A percentile compares a stretch with the other conserved stretches of the same genome.
Evolutionary conservation across 331 rosid genomes (phyloP).

Genomic region (Prunus yedoensis): DNA sequence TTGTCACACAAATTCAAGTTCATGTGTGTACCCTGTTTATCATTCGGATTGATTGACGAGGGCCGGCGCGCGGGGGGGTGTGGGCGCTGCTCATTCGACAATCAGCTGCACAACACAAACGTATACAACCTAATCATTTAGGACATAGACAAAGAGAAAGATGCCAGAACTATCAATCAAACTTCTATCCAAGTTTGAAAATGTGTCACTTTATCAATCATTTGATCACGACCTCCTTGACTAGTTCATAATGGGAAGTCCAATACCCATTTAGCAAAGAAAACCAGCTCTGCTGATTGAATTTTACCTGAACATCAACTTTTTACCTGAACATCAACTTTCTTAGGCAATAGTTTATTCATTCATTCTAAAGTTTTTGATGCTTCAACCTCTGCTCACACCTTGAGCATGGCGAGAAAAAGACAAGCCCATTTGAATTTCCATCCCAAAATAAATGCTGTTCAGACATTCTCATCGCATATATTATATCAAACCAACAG

Average conservation of each 20-base stretch:
- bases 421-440: neutral
- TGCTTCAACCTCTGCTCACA: neutral
- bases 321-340: neutral
- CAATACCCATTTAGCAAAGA: neutral
- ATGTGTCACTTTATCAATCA: neutral
- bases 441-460: neutral
- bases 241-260: neutral
- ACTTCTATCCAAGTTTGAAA: constrained; percentile 1
- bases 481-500: neutral
- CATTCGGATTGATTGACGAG: neutral
- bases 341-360: too few species aligned
- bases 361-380: too few species aligned
- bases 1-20: neutral
- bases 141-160: neutral
- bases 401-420: neutral
- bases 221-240: neutral
- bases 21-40: neutral
- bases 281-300: neutral
- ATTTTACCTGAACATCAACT: neutral
- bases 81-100: neutral
- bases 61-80: neutral
- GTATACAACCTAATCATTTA: neutral
- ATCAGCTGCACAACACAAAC: neutral
- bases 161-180: neutral
- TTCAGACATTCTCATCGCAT: neutral